Evolutionary conservation across 164 flowering plant genomes (phyloP).

Genomic region (Dillenia suffruticosa): DNA sequence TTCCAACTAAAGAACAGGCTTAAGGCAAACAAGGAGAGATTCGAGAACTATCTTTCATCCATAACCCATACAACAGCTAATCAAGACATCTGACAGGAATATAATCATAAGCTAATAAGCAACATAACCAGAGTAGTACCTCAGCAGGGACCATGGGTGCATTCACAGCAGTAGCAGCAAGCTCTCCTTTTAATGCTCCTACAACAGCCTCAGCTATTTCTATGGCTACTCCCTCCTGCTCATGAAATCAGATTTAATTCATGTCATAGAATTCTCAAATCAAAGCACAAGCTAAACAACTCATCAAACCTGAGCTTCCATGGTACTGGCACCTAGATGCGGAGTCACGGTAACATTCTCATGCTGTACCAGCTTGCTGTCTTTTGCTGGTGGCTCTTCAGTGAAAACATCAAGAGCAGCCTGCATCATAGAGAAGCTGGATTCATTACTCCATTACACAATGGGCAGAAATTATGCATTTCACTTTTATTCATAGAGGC

Average conservation of each 20-base stretch:
- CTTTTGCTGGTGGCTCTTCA: constrained; percentile 67
- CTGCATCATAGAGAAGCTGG: constrained; percentile 24
- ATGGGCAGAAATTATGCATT: too few relatives aligned
- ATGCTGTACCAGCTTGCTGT: constrained; percentile 62
- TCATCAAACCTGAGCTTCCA: constrained; percentile 70
- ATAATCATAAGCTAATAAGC: not conserved
- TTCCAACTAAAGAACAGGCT: not conserved
- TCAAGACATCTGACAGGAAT: not conserved
- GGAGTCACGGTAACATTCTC: constrained; percentile 79
- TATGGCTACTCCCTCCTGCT: constrained; percentile 62
- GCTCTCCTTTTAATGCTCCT: constrained; percentile 61
- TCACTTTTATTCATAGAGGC: too few relatives aligned
- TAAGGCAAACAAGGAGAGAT: not conserved
- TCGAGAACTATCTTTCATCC: not conserved
- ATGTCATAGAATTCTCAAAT: not conserved
- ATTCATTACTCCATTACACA: not conserved
- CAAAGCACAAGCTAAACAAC: not conserved
- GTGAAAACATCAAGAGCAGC: constrained; percentile 94
- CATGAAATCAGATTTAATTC: not conserved
- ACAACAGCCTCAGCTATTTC: constrained; percentile 69
- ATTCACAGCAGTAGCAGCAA: constrained; percentile 65
- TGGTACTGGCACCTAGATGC: constrained; percentile 88
- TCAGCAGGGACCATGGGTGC: constrained; percentile 80
- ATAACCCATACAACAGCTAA: not conserved
- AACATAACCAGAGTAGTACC: constrained; percentile 27